phyloP scores from a whole-genome alignment of 2,329 filamentous ascomycete genomes.

The Didymella sp. region DNA sequence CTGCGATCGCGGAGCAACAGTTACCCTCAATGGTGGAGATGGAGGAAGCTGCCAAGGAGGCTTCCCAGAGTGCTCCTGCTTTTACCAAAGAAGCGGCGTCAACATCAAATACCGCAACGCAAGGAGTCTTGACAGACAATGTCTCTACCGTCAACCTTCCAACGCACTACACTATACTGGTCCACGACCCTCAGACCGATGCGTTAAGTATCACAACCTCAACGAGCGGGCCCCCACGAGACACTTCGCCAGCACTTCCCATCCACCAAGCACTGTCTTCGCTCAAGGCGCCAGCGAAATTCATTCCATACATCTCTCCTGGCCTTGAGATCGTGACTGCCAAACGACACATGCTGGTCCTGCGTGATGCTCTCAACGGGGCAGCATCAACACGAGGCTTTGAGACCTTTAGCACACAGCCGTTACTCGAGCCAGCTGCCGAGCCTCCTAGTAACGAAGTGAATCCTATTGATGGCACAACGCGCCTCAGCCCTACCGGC shows the following conservation, averaged over 20 bases:
- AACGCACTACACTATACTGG: constrained; percentile 35
- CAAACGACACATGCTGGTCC: constrained; percentile 41
- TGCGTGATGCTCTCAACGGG: constrained; percentile 30
- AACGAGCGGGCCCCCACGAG: constrained; percentile 23
- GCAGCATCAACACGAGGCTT: constrained; percentile 19
- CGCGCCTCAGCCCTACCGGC: constrained; percentile 41
- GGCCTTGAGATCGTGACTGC: constrained; percentile 39
- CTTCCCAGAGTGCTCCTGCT: background rate
- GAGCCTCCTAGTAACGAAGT: constrained; percentile 16
- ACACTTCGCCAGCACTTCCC: constrained; percentile 29
- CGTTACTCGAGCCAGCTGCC: background rate
- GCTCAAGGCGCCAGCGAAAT: constrained; percentile 38
- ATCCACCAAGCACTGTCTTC: constrained; percentile 38
- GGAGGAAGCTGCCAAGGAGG: background rate
- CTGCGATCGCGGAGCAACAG: background rate
- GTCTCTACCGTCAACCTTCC: background rate
- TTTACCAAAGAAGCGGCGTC: background rate
- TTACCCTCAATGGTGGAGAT: background rate
- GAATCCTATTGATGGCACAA: constrained; percentile 49
- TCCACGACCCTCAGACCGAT: constrained; percentile 38
- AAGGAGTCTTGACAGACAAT: background rate
- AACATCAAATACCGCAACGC: background rate
- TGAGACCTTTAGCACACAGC: background rate
- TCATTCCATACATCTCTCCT: constrained; percentile 39
- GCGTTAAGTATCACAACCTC: constrained; percentile 37